Percentiles rank a stretch among this genome's conserved stretches.
These are phyloP conservation scores for Naegleria gruberi DNA, from an alignment of 208 protist species.

Conservation along the genomic window DNA sequence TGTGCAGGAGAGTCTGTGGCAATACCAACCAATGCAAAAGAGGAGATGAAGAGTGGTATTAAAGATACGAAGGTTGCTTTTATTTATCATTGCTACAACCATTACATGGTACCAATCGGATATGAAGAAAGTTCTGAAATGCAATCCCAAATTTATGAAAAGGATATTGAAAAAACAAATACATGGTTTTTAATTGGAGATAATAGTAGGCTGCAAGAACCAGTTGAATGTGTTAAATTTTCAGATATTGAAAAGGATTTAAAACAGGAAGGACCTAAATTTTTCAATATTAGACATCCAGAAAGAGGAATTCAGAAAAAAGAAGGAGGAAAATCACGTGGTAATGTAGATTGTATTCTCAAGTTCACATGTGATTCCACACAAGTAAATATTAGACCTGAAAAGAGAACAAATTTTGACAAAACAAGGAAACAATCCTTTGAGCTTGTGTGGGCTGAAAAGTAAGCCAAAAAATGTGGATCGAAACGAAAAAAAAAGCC, in stretches of 20 bases:
- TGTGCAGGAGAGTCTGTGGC: slow-evolving; percentile 48
- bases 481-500: no score
- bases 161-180: background rate
- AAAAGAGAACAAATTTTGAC: background rate
- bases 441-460: background rate
- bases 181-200: background rate
- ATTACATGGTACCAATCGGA: slow-evolving; percentile 80
- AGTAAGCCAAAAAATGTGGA: no score
- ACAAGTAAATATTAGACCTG: background rate
- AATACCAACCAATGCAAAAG: slow-evolving; percentile 41
- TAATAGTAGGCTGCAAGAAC: background rate
- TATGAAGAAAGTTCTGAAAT: slow-evolving; percentile 67
- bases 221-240: slow-evolving; percentile 39
- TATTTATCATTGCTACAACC: slow-evolving; percentile 83
- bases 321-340: background rate
- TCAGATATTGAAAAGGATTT: slow-evolving; percentile 63
- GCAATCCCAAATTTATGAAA: slow-evolving; percentile 50
- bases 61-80: slow-evolving; percentile 59
- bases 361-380: background rate
- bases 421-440: background rate
- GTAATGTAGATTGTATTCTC: background rate
- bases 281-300: slow-evolving; percentile 73
- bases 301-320: slow-evolving; percentile 61
- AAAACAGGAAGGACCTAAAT: slow-evolving; percentile 68
- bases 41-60: slow-evolving; percentile 59